Evolutionary conservation across 139 green algal species (phyloP).

Genomic region (Coelastrella sp.): DNA sequence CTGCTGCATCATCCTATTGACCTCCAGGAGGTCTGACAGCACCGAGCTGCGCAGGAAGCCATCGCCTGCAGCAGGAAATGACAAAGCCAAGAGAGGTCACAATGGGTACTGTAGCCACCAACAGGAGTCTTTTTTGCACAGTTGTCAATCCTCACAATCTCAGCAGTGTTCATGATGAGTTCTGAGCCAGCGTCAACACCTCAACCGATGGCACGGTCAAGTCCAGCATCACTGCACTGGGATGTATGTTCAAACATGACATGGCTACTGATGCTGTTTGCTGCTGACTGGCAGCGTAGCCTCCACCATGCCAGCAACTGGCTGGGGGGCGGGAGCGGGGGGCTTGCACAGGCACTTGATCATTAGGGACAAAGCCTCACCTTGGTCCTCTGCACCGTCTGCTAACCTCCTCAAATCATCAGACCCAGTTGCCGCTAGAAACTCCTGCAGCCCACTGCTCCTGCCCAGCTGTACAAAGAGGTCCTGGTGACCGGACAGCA

Average conservation of each 20-base stretch:
- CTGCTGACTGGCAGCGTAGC: no score
- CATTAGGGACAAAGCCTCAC: not conserved
- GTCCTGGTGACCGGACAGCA: not conserved
- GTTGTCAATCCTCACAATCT: no score
- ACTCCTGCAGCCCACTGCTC: not conserved
- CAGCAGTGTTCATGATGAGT: no score
- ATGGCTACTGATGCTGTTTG: no score
- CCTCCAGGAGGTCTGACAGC: conserved; percentile 24
- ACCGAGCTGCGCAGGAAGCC: not conserved
- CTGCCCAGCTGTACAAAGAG: conserved; percentile 1
- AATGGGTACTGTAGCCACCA: no score
- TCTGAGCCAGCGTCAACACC: no score
- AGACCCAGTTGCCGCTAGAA: not conserved
- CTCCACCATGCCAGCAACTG: not conserved
- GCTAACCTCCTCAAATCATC: conserved; percentile 14
- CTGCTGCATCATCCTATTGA: conserved; percentile 13
- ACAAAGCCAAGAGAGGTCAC: not conserved
- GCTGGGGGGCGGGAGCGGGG: no score
- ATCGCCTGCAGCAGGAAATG: not conserved
- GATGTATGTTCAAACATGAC: no score
- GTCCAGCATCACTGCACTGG: no score
- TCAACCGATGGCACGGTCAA: no score
- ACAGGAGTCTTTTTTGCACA: no score
- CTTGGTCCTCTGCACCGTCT: conserved; percentile 4
- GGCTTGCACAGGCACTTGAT: no score